Percentiles rank a stretch among this genome's conserved stretches.
Conservation (phyloP, 768 basidiomycete genomes). For the Tricholoma matsutake region DNA sequence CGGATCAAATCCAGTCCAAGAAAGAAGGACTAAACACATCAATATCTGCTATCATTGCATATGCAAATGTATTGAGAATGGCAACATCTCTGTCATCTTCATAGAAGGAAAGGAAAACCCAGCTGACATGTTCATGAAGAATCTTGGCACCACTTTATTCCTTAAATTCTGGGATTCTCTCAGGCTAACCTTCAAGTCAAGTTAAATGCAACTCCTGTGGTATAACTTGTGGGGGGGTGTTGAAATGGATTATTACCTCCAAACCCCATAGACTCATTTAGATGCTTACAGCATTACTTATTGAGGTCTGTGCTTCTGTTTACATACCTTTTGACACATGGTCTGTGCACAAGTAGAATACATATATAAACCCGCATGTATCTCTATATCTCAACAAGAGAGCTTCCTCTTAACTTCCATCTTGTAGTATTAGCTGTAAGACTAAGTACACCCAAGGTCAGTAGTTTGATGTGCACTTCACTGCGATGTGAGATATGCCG, state of each 20-base stretch:
- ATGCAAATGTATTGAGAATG: conserved; percentile 28
- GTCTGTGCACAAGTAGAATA: background rate
- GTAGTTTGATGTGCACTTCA: background rate
- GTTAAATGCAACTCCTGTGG: no score
- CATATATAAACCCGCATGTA: background rate
- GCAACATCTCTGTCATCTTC: conserved; percentile 24
- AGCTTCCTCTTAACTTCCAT: background rate
- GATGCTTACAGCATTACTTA: no score
- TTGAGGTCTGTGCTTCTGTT: no score
- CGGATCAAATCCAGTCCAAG: conserved; percentile 30
- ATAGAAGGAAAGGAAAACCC: conserved; percentile 32
- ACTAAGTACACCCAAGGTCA: background rate
- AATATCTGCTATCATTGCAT: conserved; percentile 38
- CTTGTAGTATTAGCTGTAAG: background rate
- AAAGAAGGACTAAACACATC: conserved; percentile 41
- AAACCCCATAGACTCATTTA: no score
- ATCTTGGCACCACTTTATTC: conserved; percentile 14
- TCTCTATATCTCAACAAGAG: background rate
- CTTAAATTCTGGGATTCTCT: no score
- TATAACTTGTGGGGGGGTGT: no score
- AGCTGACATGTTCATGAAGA: conserved; percentile 42
- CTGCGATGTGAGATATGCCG: background rate
- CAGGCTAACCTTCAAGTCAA: no score
- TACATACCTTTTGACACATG: background rate
- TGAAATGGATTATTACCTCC: no score